A percentile compares a stretch with the other conserved stretches of the same genome.
Conservation (phyloP, 495 filamentous ascomycete genomes). For the Aspergillus asperescens region DNA sequence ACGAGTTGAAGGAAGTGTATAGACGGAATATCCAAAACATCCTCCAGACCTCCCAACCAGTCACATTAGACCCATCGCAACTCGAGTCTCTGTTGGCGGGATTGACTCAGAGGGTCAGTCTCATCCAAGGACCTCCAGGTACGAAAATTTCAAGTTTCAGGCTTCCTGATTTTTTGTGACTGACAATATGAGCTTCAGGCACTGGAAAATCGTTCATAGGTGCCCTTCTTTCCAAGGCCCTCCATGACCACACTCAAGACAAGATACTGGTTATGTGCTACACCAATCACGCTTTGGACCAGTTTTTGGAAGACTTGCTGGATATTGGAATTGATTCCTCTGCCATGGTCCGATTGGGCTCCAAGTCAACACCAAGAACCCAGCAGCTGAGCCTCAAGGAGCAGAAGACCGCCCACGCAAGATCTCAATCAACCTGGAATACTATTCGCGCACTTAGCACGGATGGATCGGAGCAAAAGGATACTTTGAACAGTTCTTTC, state of each 20-base stretch:
- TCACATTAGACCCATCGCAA: conserved; percentile 56
- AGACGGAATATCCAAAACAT: too few species aligned
- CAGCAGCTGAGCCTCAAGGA: conserved; percentile 42
- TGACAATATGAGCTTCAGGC: conserved; percentile 37
- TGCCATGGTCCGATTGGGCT: conserved; percentile 63
- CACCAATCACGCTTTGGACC: conserved; percentile 72
- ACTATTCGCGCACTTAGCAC: too few species aligned
- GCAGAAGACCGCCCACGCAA: conserved; percentile 33
- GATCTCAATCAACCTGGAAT: conserved; percentile 25
- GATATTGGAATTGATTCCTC: conserved; percentile 52
- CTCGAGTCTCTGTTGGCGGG: conserved; percentile 50
- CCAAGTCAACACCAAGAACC: conserved; percentile 54
- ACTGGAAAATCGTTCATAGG: conserved; percentile 81
- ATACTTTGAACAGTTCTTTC: conserved; percentile 26
- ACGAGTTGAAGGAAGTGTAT: too few species aligned
- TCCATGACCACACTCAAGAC: conserved; percentile 48
- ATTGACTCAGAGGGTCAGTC: conserved; percentile 50
- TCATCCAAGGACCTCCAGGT: conserved; percentile 78
- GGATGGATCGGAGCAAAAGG: too few species aligned
- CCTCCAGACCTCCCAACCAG: conserved; percentile 23
- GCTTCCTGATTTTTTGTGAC: too few species aligned
- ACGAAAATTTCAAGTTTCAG: conserved; percentile 8
- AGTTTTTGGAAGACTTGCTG: conserved; percentile 66
- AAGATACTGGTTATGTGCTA: conserved; percentile 59
- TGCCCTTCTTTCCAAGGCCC: conserved; percentile 54